Evolutionary conservation across 2,329 filamentous ascomycete species (phyloP).

Genomic region (Curvularia verruculosa): DNA sequence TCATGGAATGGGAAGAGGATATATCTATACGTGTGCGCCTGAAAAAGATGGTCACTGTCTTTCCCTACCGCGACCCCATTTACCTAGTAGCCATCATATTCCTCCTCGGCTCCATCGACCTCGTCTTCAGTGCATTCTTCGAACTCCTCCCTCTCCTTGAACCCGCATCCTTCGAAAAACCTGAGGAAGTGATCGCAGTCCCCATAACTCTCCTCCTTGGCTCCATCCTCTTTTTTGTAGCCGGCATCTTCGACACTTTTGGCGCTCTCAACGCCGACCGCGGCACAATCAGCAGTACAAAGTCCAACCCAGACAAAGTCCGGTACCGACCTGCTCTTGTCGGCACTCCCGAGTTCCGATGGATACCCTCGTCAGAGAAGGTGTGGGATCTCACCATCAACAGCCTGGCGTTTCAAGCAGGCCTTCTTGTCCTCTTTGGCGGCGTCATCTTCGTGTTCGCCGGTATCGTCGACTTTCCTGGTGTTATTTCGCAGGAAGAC

Average conservation of each 20-base stretch:
- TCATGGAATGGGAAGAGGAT: constrained; percentile 7
- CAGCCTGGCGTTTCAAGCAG: constrained; percentile 37
- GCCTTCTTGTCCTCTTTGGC: constrained; percentile 38
- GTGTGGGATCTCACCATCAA: constrained; percentile 24
- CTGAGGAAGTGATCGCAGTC: constrained; percentile 25
- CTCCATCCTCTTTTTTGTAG: constrained; percentile 35
- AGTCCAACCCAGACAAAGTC: constrained; percentile 12
- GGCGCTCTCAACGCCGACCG: constrained; percentile 33
- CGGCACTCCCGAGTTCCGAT: constrained; percentile 32
- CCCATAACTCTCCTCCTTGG: constrained; percentile 35
- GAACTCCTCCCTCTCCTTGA: constrained; percentile 28
- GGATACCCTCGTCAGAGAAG: constrained; percentile 28
- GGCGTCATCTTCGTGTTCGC: constrained; percentile 41
- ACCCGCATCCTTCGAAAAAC: constrained; percentile 18
- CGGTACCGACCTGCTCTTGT: constrained; percentile 34
- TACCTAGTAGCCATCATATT: constrained; percentile 40
- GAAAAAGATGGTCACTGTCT: constrained; percentile 27
- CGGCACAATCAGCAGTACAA: constrained; percentile 22
- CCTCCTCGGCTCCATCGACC: constrained; percentile 29
- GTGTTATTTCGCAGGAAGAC: constrained; percentile 25
- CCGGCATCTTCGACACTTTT: constrained; percentile 36
- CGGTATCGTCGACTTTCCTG: constrained; percentile 37
- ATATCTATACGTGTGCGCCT: constrained; percentile 9
- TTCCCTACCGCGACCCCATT: constrained; percentile 37
- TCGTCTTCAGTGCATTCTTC: constrained; percentile 38